Evolutionary conservation across 2,329 filamentous ascomycete genomes (phyloP).

Genomic region (Pyricularia pennisetigena): DNA sequence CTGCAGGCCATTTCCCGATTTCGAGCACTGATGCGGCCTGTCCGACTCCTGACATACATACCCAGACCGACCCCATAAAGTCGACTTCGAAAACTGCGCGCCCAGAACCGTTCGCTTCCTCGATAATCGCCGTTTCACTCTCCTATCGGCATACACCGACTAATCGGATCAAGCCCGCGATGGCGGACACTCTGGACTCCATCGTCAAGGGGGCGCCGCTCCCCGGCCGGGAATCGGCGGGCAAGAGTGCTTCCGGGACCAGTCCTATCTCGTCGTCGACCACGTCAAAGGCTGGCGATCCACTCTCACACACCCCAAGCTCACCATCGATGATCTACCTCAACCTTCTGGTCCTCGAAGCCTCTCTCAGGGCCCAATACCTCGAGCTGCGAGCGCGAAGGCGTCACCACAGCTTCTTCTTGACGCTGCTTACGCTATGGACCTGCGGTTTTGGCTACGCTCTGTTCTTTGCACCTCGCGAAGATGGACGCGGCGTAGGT

Average conservation of each 20-base stretch:
- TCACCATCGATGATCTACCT: constrained; percentile 95
- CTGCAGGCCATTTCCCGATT: background rate
- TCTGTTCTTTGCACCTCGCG: constrained; percentile 88
- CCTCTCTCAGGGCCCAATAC: constrained; percentile 85
- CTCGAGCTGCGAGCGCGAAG: constrained; percentile 79
- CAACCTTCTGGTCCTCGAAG: constrained; percentile 94
- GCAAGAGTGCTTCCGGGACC: constrained; percentile 21
- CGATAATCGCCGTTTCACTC: background rate
- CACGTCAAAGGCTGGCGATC: constrained; percentile 46
- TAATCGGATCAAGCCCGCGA: constrained; percentile 20
- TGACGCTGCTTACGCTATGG: constrained; percentile 73
- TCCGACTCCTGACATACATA: background rate
- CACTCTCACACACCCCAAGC: constrained; percentile 73
- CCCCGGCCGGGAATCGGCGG: constrained; percentile 41
- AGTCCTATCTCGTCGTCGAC: constrained; percentile 33
- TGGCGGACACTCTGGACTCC: constrained; percentile 68
- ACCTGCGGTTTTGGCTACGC: constrained; percentile 78
- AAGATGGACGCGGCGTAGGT: constrained; percentile 84
- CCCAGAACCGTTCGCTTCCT: background rate
- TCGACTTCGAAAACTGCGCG: background rate
- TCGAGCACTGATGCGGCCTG: background rate
- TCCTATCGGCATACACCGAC: background rate
- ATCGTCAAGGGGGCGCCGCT: constrained; percentile 83
- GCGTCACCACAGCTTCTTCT: constrained; percentile 87
- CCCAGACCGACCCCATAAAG: background rate